A percentile compares a stretch with the other conserved stretches of the same genome.
These are phyloP conservation scores for Talaromyces ruber DNA, from an alignment of 495 filamentous ascomycete species.

Conservation along the genomic window DNA sequence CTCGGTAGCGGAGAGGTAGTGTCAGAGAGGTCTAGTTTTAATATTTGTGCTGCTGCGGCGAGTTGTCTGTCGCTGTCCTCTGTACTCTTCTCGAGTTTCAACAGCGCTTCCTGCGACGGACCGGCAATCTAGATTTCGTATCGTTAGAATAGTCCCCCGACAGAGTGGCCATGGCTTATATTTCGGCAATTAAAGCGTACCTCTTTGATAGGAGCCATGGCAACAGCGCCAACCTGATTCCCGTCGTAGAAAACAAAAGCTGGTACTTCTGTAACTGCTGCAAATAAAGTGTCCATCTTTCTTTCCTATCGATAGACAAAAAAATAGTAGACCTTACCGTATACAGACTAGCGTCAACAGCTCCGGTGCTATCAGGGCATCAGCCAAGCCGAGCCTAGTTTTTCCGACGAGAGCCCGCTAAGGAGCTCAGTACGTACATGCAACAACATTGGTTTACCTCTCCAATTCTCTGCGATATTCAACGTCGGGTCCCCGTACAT, in stretches of 20 bases:
- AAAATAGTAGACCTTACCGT: not conserved
- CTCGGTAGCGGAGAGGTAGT: conserved; percentile 13
- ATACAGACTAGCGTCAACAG: not conserved
- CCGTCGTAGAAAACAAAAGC: not conserved
- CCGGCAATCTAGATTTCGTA: conserved; percentile 3
- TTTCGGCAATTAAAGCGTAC: conserved; percentile 17
- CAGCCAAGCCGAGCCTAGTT: conserved; percentile 21
- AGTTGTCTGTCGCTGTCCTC: conserved; percentile 30
- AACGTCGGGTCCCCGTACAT: conserved; percentile 8
- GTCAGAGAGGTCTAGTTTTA: conserved; percentile 33
- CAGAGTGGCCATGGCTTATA: not conserved
- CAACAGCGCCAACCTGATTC: not conserved
- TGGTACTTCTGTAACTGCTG: not conserved
- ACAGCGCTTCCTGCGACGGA: conserved; percentile 41
- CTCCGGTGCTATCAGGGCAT: not conserved
- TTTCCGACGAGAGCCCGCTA: conserved; percentile 33
- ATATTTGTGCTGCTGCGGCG: conserved; percentile 37
- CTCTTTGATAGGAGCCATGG: conserved; percentile 35
- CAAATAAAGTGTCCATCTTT: conserved; percentile 12
- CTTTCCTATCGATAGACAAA: conserved; percentile 2
- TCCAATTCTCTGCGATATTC: conserved; percentile 4
- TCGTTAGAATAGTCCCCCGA: not conserved
- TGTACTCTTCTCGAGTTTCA: conserved; percentile 42
- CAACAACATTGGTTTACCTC: conserved; percentile 5
- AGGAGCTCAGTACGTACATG: not conserved